Conservation (phyloP, 768 basidiomycete species). For the Panaeolus cyanescens region DNA sequence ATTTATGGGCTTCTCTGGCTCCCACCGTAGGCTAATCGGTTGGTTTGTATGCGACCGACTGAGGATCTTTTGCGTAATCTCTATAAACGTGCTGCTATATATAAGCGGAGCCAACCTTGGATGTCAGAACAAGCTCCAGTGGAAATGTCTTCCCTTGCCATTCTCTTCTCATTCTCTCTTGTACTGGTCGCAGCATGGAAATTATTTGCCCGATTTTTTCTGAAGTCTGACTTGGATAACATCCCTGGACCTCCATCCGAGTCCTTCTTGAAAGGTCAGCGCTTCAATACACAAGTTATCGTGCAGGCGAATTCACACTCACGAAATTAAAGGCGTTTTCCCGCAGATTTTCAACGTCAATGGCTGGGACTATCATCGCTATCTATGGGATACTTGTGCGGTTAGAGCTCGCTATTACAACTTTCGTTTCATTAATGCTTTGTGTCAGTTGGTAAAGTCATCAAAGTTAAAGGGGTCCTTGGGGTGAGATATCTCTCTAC, state of each 20-base stretch:
- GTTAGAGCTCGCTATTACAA: background rate
- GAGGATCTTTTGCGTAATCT: background rate
- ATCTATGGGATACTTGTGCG: conserved; percentile 34
- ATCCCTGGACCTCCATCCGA: conserved; percentile 38
- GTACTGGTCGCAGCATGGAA: conserved; percentile 23
- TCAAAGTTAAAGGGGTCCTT: conserved; percentile 32
- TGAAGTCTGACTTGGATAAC: conserved; percentile 31
- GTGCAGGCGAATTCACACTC: too few relatives aligned
- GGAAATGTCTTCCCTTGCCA: background rate
- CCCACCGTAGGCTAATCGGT: background rate
- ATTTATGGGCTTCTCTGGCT: background rate
- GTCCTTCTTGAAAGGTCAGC: conserved; percentile 37
- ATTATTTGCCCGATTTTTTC: conserved; percentile 14
- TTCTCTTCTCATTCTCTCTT: conserved; percentile 1
- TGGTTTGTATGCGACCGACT: background rate
- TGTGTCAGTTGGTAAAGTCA: conserved; percentile 30
- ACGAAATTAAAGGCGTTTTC: conserved; percentile 35
- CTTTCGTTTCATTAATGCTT: background rate
- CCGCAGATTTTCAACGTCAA: conserved; percentile 31
- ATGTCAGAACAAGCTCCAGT: background rate
- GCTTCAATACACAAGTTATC: too few relatives aligned
- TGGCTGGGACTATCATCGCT: conserved; percentile 37
- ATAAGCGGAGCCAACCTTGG: background rate
- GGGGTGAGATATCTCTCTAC: conserved; percentile 26
- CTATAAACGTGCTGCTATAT: background rate